These are phyloP conservation scores for Pleurotus citrinopileatus DNA, from an alignment of 768 basidiomycete genomes.

Conservation along the genomic window DNA sequence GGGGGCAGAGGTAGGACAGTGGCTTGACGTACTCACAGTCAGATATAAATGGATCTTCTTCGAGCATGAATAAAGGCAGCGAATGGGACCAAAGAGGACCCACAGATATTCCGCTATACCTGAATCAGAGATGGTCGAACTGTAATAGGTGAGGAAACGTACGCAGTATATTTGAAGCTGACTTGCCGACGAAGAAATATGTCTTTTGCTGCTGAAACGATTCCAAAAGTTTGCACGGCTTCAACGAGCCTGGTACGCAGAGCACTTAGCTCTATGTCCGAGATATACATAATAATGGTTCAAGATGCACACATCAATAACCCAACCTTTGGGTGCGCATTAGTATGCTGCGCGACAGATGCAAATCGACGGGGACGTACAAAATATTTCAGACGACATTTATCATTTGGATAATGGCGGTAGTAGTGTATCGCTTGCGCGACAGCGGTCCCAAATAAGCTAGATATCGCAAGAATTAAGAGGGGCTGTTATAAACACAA, in stretches of 20 bases:
- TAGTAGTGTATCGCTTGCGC: neutral
- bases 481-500: neutral
- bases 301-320: neutral
- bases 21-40: neutral
- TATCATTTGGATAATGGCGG: neutral
- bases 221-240: neutral
- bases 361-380: neutral
- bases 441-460: neutral
- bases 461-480: neutral
- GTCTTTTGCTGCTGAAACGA: neutral
- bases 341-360: neutral
- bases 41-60: neutral
- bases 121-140: neutral
- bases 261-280: too few species aligned
- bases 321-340: neutral
- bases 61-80: neutral
- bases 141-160: neutral
- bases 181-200: neutral
- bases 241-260: neutral
- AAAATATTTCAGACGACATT: neutral
- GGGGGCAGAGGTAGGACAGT: neutral
- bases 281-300: neutral
- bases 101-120: neutral
- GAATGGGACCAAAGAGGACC: neutral
- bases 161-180: neutral